Evolutionary conservation across 2,329 filamentous ascomycete species (phyloP).

Genomic region (Colletotrichum melonis): DNA sequence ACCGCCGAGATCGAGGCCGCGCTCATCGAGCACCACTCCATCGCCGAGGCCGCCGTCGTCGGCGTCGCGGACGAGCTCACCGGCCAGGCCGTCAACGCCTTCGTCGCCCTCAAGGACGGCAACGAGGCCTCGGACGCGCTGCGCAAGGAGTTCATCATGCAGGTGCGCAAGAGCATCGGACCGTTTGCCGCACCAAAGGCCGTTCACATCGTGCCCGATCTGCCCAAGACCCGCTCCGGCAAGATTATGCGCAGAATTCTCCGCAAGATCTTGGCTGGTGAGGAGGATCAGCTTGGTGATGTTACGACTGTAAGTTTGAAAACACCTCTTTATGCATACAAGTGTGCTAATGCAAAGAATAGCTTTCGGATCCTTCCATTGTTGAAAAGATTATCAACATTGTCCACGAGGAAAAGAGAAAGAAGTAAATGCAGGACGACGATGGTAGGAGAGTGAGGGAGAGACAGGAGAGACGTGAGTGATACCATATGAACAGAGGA

Average conservation of each 20-base stretch:
- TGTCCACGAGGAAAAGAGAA: conserved; percentile 73
- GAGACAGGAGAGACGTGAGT: background rate
- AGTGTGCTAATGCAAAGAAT: conserved; percentile 26
- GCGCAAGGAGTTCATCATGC: conserved; percentile 92
- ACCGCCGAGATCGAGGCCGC: conserved; percentile 98
- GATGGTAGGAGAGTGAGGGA: background rate
- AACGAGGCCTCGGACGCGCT: conserved; percentile 81
- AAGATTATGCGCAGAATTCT: conserved; percentile 99
- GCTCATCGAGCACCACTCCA: conserved; percentile 88
- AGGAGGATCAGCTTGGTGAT: conserved; percentile 97
- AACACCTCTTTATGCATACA: background rate
- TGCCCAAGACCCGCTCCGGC: conserved; percentile 96
- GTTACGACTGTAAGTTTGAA: conserved; percentile 80
- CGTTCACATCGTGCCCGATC: conserved; percentile 89
- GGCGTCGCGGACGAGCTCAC: conserved; percentile 94
- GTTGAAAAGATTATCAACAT: conserved; percentile 89
- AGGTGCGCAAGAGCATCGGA: conserved; percentile 97
- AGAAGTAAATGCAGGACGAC: conserved; percentile 53
- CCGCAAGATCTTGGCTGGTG: conserved; percentile 95
- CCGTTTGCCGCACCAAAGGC: conserved; percentile 97
- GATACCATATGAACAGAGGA: conserved; percentile 24
- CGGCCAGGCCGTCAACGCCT: conserved; percentile 96
- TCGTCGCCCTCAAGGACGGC: conserved; percentile 91
- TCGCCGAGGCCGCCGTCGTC: conserved; percentile 95
- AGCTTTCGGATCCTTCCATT: conserved; percentile 90